Conservation (phyloP, 2,329 filamentous ascomycete species). For the Alternaria sp. region DNA sequence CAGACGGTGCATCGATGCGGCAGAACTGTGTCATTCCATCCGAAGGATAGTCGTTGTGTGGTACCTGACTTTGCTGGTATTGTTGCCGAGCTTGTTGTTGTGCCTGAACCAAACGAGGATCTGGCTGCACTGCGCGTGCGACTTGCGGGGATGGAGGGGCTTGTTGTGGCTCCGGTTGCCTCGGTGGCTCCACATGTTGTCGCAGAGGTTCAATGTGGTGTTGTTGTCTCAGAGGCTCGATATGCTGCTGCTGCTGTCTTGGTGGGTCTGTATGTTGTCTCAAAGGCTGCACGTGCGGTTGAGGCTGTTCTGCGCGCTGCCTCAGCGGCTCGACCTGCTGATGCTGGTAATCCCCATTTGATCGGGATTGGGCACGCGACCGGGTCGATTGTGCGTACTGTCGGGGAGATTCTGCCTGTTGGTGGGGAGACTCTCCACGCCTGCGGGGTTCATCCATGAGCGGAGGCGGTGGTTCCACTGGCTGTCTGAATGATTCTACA, state of each 20-base stretch:
- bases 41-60: slow-evolving; percentile 91
- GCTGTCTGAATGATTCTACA: slow-evolving; percentile 1
- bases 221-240: slow-evolving; percentile 3
- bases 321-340: slow-evolving; percentile 3
- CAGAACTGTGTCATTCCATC: slow-evolving; percentile 99
- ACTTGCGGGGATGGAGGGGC: slow-evolving; percentile 14
- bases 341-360: not conserved
- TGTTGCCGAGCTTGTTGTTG: slow-evolving; percentile 48
- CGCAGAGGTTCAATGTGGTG: slow-evolving; percentile 5
- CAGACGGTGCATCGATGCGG: slow-evolving; percentile 74
- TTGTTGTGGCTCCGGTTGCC: slow-evolving; percentile 4
- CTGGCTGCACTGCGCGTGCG: slow-evolving; percentile 37
- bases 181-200: slow-evolving; percentile 7
- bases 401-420: not conserved
- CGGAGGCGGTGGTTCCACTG: not conserved
- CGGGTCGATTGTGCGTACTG: slow-evolving; percentile 3
- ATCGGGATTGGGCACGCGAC: not conserved
- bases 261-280: slow-evolving; percentile 6
- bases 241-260: slow-evolving; percentile 5
- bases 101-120: slow-evolving; percentile 44
- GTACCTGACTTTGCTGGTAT: slow-evolving; percentile 65
- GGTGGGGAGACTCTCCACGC: not conserved
- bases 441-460: slow-evolving; percentile 2
- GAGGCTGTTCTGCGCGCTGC: not conserved
- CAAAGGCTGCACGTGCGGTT: slow-evolving; percentile 5